A percentile compares a stretch with the other conserved stretches of the same genome.
Conservation (phyloP, 2,329 filamentous ascomycete species). For the Microdochium bolleyi region DNA sequence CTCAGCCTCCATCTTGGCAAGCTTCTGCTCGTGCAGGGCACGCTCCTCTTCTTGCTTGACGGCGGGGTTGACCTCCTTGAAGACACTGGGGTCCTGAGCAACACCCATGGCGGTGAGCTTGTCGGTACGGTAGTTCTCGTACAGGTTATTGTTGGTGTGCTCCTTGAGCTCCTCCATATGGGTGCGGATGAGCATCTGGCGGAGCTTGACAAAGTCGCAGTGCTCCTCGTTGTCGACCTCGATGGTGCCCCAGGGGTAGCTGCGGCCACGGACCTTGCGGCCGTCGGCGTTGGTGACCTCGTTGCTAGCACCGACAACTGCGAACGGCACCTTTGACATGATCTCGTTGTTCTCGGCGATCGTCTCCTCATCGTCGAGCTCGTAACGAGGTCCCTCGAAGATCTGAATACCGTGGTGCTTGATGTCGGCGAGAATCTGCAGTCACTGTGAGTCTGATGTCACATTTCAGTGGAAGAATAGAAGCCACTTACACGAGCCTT, state of each 20-base stretch:
- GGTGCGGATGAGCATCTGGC: constrained; percentile 98
- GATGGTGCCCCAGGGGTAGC: constrained; percentile 97
- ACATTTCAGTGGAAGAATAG: not conserved
- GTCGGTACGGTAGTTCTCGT: constrained; percentile 99
- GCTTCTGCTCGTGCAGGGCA: constrained; percentile 96
- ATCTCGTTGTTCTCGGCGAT: constrained; percentile 99
- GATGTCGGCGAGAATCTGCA: constrained; percentile 90
- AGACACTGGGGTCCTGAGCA: constrained; percentile 95
- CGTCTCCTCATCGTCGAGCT: constrained; percentile 98
- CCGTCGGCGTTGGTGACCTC: constrained; percentile 89
- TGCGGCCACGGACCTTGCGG: constrained; percentile 89
- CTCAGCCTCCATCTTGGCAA: constrained; percentile 99
- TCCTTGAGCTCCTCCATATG: constrained; percentile 99
- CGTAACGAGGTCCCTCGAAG: constrained; percentile 96
- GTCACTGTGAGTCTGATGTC: constrained; percentile 5
- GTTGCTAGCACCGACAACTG: constrained; percentile 92
- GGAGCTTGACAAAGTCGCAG: constrained; percentile 99
- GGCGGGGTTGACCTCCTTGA: constrained; percentile 99
- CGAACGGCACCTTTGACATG: constrained; percentile 99
- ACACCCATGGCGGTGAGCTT: constrained; percentile 99
- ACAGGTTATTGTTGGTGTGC: constrained; percentile 97
- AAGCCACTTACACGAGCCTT: constrained; percentile 77
- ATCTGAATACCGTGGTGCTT: constrained; percentile 97
- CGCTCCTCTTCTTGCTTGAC: constrained; percentile 99
- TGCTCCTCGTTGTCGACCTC: constrained; percentile 99